phyloP scores from a whole-genome alignment of 2,329 filamentous ascomycete genomes.

The Ascochyta pisi region DNA sequence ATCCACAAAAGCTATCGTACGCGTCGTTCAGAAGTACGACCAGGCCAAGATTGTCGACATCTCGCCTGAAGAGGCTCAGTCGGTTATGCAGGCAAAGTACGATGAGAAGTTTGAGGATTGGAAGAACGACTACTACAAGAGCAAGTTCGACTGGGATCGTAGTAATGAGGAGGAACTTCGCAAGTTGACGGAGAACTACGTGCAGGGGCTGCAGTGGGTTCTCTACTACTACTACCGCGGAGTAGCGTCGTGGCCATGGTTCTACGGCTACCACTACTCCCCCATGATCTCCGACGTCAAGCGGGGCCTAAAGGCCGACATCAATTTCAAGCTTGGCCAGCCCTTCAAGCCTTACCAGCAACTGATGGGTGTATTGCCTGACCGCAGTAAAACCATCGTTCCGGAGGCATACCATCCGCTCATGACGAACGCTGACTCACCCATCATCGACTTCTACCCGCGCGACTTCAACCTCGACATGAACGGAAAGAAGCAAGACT shows the following conservation, averaged over 20 bases:
- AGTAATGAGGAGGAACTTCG: constrained; percentile 81
- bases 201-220: constrained; percentile 97
- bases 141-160: constrained; percentile 88
- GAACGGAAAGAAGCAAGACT: constrained; percentile 99
- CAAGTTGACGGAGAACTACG: constrained; percentile 91
- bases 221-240: constrained; percentile 97
- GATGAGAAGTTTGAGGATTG: constrained; percentile 87
- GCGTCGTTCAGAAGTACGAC: constrained; percentile 89
- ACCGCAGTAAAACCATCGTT: constrained; percentile 96
- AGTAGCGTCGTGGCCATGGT: constrained; percentile 99
- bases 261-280: constrained; percentile 94
- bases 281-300: constrained; percentile 96
- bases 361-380: constrained; percentile 96
- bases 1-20: constrained; percentile 78
- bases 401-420: constrained; percentile 84
- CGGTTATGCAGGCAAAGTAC: constrained; percentile 82
- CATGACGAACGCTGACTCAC: constrained; percentile 89
- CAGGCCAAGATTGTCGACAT: constrained; percentile 85
- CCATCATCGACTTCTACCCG: constrained; percentile 98
- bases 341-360: constrained; percentile 96
- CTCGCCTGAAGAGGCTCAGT: constrained; percentile 78
- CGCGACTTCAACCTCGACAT: constrained; percentile 97
- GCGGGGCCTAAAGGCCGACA: constrained; percentile 83
- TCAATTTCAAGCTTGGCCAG: constrained; percentile 92
- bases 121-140: constrained; percentile 93